A percentile compares a stretch with the other conserved stretches of the same genome.
Evolutionary conservation across 768 basidiomycete species (phyloP).

Genomic region (Gymnopilus dilepis): DNA sequence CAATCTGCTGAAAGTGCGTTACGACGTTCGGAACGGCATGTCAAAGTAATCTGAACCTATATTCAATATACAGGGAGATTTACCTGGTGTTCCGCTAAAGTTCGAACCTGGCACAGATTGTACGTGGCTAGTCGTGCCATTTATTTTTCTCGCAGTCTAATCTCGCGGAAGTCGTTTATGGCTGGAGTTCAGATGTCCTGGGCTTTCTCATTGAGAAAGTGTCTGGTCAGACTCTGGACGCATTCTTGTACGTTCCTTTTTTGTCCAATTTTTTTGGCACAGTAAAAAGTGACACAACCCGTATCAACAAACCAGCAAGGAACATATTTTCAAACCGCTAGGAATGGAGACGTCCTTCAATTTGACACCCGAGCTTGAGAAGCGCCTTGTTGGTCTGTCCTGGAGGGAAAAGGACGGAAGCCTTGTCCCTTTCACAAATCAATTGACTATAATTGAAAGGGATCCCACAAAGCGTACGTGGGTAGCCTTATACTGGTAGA

Average conservation of each 20-base stretch:
- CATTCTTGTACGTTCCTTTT: conserved; percentile 33
- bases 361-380: too few relatives aligned
- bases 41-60: background rate
- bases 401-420: background rate
- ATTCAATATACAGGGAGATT: conserved; percentile 24
- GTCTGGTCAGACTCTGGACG: conserved; percentile 33
- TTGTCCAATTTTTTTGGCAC: background rate
- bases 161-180: conserved; percentile 35
- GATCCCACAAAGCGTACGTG: conserved; percentile 20
- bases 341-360: background rate
- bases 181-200: conserved; percentile 35
- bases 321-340: conserved; percentile 35
- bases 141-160: background rate
- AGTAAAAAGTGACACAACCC: background rate
- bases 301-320: conserved; percentile 25
- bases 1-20: conserved; percentile 27
- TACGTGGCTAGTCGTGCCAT: too few relatives aligned
- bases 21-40: background rate
- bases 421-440: conserved; percentile 27
- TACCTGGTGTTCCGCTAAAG: conserved; percentile 32
- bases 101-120: conserved; percentile 41
- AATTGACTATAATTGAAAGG: conserved; percentile 32
- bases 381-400: too few relatives aligned
- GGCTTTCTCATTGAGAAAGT: conserved; percentile 38
- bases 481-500: background rate